phyloP scores from a whole-genome alignment of 2,329 filamentous ascomycete species.

The Meredithiella fracta region DNA sequence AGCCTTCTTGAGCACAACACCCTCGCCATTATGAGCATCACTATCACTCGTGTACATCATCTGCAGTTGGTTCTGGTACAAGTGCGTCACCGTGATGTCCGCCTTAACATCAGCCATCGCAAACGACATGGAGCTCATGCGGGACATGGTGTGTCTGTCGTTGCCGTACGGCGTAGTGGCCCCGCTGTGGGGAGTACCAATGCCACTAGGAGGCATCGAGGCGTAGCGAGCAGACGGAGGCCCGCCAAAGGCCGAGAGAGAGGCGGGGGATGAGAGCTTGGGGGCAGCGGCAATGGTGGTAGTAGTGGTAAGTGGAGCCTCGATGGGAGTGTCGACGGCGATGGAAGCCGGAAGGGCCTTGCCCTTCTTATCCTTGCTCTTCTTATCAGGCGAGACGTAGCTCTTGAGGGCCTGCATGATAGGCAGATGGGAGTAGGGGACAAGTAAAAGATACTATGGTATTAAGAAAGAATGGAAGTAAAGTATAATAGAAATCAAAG shows the following conservation, averaged over 20 bases:
- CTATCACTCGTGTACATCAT: constrained; percentile 12
- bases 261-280: background rate
- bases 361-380: constrained; percentile 4
- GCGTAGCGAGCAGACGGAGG: background rate
- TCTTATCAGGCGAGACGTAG: constrained; percentile 10
- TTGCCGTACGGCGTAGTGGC: background rate
- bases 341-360: background rate
- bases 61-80: constrained; percentile 15
- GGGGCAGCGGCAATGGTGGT: background rate
- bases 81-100: constrained; percentile 14
- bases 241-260: background rate
- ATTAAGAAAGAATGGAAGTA: background rate
- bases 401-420: constrained; percentile 10
- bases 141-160: constrained; percentile 4
- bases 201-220: constrained; percentile 2
- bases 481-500: background rate
- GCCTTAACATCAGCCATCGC: constrained; percentile 14
- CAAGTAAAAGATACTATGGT: background rate
- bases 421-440: background rate
- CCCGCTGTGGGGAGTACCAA: constrained; percentile 5
- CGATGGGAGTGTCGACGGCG: background rate
- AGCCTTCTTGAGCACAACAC: constrained; percentile 25
- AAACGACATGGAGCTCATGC: constrained; percentile 10
- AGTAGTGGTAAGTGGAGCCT: background rate
- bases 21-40: constrained; percentile 15